phyloP scores from a whole-genome alignment of 345 rosid species.

The Trapa incisa region DNA sequence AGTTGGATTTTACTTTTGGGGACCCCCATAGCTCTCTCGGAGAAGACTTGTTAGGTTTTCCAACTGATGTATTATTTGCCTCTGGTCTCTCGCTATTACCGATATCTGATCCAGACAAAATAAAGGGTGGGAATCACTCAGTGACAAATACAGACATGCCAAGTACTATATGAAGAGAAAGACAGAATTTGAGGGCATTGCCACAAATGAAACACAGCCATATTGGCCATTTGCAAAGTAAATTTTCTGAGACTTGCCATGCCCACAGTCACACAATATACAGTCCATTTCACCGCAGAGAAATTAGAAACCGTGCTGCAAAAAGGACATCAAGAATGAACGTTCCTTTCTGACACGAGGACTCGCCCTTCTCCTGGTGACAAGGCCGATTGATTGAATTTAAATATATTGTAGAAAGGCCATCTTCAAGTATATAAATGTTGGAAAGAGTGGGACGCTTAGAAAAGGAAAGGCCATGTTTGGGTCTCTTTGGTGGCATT shows the following conservation, averaged over 20 bases:
- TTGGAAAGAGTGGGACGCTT: too few relatives aligned
- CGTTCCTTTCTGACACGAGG: not conserved
- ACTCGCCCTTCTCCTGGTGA: conserved; percentile 23
- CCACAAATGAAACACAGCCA: not conserved
- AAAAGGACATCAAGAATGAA: not conserved
- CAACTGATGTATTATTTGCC: conserved; percentile 64
- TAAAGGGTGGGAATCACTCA: conserved; percentile 11
- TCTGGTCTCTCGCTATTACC: conserved; percentile 48
- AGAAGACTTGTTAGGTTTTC: conserved; percentile 55
- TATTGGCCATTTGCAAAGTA: not conserved
- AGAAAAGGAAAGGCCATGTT: too few relatives aligned
- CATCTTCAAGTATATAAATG: too few relatives aligned
- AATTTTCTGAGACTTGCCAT: not conserved
- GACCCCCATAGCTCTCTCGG: conserved; percentile 27
- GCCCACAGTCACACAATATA: not conserved
- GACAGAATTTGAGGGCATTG: too few relatives aligned
- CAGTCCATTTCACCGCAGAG: not conserved
- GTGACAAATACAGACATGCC: not conserved
- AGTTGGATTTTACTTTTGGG: conserved; percentile 22
- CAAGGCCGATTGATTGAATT: conserved; percentile 46
- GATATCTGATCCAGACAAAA: conserved; percentile 38
- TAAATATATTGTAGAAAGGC: too few relatives aligned
- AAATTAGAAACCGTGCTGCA: not conserved
- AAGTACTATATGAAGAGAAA: not conserved
- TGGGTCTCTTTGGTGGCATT: too few relatives aligned